Percentiles rank a stretch among this genome's conserved stretches.
These are phyloP conservation scores for Pythium periplocum DNA, from an alignment of 352 stramenopile species.

Conservation along the genomic window DNA sequence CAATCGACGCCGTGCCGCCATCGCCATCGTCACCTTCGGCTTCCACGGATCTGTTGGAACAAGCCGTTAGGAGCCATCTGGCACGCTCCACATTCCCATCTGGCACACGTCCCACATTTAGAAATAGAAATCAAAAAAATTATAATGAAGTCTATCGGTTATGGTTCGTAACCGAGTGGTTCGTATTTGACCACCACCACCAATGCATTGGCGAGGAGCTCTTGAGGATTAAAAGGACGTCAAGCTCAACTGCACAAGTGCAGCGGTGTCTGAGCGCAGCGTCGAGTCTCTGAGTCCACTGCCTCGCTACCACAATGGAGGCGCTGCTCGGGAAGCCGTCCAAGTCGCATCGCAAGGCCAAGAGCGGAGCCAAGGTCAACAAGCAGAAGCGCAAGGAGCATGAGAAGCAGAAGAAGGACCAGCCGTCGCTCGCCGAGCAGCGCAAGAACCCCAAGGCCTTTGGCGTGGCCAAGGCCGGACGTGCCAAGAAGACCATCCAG, in stretches of 20 bases:
- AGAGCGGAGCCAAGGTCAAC: constrained; percentile 89
- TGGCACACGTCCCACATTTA: neutral
- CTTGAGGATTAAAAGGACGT: constrained; percentile 15
- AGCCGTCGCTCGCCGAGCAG: constrained; percentile 84
- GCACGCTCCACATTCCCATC: constrained; percentile 1
- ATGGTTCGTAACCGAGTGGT: too few relatives aligned
- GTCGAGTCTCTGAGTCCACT: too few relatives aligned
- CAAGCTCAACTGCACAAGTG: neutral
- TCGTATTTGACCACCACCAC: too few relatives aligned
- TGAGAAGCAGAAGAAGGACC: constrained; percentile 79
- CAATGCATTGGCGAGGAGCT: too few relatives aligned
- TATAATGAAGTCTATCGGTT: too few relatives aligned
- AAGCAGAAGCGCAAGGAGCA: constrained; percentile 94
- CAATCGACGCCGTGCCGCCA: constrained; percentile 19
- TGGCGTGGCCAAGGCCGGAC: constrained; percentile 93
- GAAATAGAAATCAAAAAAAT: too few relatives aligned
- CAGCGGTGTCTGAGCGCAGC: too few relatives aligned
- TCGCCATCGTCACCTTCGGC: constrained; percentile 6
- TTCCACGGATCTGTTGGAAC: neutral
- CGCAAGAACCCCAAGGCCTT: constrained; percentile 97
- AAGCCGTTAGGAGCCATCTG: too few relatives aligned
- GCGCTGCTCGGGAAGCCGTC: constrained; percentile 28
- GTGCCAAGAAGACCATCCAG: constrained; percentile 95
- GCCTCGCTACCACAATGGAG: constrained; percentile 22
- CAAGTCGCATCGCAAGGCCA: constrained; percentile 83